phyloP scores from a whole-genome alignment of 179 eudicot species.

The Sideroxylon spinosum region DNA sequence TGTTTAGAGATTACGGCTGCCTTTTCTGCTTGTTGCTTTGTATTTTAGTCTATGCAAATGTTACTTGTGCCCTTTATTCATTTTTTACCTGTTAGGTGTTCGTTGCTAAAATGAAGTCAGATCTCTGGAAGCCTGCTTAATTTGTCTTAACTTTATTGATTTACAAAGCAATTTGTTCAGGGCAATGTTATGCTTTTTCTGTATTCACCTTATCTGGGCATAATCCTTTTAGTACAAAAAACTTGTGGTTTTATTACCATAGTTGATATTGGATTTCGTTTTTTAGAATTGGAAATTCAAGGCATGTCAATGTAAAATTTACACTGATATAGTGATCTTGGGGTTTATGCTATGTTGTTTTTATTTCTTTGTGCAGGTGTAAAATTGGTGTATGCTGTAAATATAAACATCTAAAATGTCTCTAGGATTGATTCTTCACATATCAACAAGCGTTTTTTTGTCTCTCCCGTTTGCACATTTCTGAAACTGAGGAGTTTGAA shows the following conservation, averaged over 20 bases:
- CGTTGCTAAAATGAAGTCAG: neutral
- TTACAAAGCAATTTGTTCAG: neutral
- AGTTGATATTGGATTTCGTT: neutral
- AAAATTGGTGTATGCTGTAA: neutral
- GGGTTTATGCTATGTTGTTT: neutral
- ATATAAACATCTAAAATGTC: neutral
- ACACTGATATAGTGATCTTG: neutral
- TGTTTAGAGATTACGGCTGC: neutral
- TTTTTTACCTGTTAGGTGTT: too few relatives aligned
- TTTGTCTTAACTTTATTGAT: neutral
- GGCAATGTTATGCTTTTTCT: neutral
- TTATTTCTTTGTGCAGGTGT: neutral
- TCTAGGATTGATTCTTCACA: neutral
- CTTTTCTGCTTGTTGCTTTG: neutral
- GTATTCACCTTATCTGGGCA: neutral
- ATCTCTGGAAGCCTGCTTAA: neutral
- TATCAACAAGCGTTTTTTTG: neutral
- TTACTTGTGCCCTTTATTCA: neutral
- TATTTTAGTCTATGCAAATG: neutral
- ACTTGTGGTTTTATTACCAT: neutral
- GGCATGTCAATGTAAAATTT: neutral
- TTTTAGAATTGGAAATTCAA: conserved; percentile 1
- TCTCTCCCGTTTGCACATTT: neutral
- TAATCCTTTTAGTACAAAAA: neutral
- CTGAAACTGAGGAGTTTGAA: neutral